Base-by-base conservation (phyloP, 768 basidiomycete genomes). In the Dictyophora rubrovolvata region DNA sequence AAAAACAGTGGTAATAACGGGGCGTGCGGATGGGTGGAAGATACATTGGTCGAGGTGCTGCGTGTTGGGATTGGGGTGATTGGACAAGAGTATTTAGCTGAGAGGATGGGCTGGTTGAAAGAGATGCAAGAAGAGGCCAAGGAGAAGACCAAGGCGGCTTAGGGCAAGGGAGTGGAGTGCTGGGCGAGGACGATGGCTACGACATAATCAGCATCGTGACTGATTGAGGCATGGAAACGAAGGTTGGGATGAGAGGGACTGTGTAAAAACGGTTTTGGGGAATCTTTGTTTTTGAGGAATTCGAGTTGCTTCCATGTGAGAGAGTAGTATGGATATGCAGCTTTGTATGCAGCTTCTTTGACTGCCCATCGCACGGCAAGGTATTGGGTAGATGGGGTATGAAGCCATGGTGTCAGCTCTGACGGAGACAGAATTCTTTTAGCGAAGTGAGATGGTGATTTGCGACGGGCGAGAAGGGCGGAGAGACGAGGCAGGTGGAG, bases 21-120 rank as follows among this genome's bases (percentile, higher is more conserved):
- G 66, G 79, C 85, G 63, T 88, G 92, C 69, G 86, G 89, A 48
- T 95, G 96, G 96, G 93, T 98, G 12, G 96, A 99, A 71, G 94
- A 99, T 67, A 70, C 88, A 42, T 80, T 97, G 61, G 94, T 93
- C 4, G 95, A 97, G 66, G 81, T 83, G 0, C 72, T 99, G 60
- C 75, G 90, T 58, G 75, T 91, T 14, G 89, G 87, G 8, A 83
- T 95, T 28, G 94, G 97, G 73, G 82, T 93, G 17, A 74, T 97
- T 61, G 93, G 93, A 1, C 93, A 97, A 71, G 91, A 95, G 66
- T 94, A 94, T 66, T 76, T 94, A 14, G 88, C 86, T 47, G 78
- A 82, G 35, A 75, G 92, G 60, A 93, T 93, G 92, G 85, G 90
- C 1, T 93, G 90, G 87, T 77, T 70, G 10, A 75, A 71, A 1